These are phyloP conservation scores for Pholiota conissans DNA, from an alignment of 768 basidiomycete species.

Conservation along the genomic window DNA sequence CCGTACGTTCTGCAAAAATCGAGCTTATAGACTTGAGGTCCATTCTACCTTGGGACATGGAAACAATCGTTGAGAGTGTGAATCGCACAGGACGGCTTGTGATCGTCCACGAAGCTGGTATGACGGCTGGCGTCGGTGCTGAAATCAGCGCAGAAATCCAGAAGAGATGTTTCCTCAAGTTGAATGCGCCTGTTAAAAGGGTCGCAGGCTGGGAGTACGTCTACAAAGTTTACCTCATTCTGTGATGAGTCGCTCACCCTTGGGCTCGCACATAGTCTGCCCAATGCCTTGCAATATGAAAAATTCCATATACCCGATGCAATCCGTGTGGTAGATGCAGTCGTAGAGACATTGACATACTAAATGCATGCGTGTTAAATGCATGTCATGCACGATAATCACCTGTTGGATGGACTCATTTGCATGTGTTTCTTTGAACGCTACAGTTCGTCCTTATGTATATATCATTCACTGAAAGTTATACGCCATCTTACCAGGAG, in stretches of 20 bases:
- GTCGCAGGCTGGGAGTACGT: conserved; percentile 96
- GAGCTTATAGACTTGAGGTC: conserved; percentile 92
- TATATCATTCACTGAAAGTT: conserved; percentile 23
- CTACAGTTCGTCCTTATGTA: background rate
- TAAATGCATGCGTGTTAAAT: conserved; percentile 25
- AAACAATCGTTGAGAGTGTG: conserved; percentile 80
- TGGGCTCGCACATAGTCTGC: conserved; percentile 52
- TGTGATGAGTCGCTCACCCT: background rate
- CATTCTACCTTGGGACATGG: conserved; percentile 86
- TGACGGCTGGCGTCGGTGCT: conserved; percentile 84
- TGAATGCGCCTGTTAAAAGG: conserved; percentile 85
- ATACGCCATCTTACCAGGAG: conserved; percentile 50
- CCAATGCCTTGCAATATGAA: conserved; percentile 82
- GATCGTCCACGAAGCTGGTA: conserved; percentile 90
- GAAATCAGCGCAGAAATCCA: conserved; percentile 93
- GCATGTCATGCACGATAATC: background rate
- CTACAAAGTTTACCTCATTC: background rate
- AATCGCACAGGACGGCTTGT: conserved; percentile 82
- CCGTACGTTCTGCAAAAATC: conserved; percentile 67
- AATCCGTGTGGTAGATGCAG: conserved; percentile 77
- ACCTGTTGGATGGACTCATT: background rate
- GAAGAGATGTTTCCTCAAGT: conserved; percentile 82
- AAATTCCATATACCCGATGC: conserved; percentile 92
- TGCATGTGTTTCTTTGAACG: background rate
- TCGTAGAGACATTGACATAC: conserved; percentile 81